Percentiles rank a stretch among this genome's conserved stretches.
Conservation (phyloP, 106 monocot genomes). For the Ottelia alismoides region DNA sequence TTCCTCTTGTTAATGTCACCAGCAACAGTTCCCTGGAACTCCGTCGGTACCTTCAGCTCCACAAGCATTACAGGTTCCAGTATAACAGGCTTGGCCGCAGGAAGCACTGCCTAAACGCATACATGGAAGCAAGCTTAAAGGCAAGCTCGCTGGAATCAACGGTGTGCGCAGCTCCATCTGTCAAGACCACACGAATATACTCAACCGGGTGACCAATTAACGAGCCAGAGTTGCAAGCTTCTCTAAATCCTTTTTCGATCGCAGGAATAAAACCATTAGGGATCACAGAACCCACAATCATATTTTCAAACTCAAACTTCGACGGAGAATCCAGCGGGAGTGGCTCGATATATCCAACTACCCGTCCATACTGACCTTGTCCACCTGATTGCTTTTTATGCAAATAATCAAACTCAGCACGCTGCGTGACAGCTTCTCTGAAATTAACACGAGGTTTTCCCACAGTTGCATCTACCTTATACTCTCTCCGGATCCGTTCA, state of each 20-base stretch:
- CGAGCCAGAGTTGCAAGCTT: conserved; percentile 95
- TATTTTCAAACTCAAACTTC: conserved; percentile 66
- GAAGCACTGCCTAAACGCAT: conserved; percentile 98
- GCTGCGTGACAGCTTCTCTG: conserved; percentile 83
- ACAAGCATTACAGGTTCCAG: conserved; percentile 95
- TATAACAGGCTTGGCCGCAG: conserved; percentile 82
- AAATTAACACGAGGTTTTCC: conserved; percentile 95
- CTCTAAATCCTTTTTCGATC: conserved; percentile 93
- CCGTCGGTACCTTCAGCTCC: conserved; percentile 87
- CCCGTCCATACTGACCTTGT: conserved; percentile 98
- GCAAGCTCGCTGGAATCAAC: conserved; percentile 99
- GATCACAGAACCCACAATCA: conserved; percentile 82
- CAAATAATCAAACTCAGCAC: conserved; percentile 90
- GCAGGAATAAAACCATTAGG: conserved; percentile 83
- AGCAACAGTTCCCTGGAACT: conserved; percentile 95
- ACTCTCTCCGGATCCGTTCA: conserved; percentile 89
- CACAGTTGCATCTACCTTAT: conserved; percentile 97
- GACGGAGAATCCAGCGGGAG: neutral
- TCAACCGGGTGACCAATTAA: conserved; percentile 95
- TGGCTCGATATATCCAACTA: conserved; percentile 44
- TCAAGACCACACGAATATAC: conserved; percentile 76
- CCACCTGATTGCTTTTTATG: conserved; percentile 98
- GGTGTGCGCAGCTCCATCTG: conserved; percentile 86
- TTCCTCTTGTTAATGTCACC: conserved; percentile 99
- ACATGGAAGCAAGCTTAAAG: conserved; percentile 90